Conservation (phyloP, 768 basidiomycete species). For the Leccinum arenicola region DNA sequence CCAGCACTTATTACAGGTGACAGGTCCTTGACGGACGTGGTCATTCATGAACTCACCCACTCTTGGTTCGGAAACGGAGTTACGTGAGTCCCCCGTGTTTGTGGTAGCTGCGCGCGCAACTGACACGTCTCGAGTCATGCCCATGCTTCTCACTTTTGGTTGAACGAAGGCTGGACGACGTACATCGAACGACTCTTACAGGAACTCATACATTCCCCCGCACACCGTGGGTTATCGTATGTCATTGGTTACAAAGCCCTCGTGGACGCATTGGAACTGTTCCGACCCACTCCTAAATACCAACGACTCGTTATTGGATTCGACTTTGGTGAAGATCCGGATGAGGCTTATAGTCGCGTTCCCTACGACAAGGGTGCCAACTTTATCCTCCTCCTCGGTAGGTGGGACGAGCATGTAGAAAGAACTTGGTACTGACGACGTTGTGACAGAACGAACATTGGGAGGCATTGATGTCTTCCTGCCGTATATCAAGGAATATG, state of each 20-base stretch:
- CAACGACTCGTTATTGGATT: slow-evolving; percentile 79
- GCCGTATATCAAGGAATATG: slow-evolving; percentile 56
- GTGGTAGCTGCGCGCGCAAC: neutral
- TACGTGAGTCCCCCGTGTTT: slow-evolving; percentile 45
- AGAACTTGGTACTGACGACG: neutral
- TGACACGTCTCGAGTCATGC: slow-evolving; percentile 47
- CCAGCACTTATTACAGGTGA: slow-evolving; percentile 84
- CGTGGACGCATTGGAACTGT: slow-evolving; percentile 64
- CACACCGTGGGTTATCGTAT: slow-evolving; percentile 77
- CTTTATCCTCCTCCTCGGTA: slow-evolving; percentile 81
- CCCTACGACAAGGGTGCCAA: slow-evolving; percentile 93
- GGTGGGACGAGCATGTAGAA: neutral
- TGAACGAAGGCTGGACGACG: slow-evolving; percentile 94
- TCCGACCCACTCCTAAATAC: slow-evolving; percentile 59
- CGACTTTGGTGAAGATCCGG: slow-evolving; percentile 69
- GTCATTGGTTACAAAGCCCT: slow-evolving; percentile 73
- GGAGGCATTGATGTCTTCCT: slow-evolving; percentile 56
- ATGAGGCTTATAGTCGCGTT: slow-evolving; percentile 70
- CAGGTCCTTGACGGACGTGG: slow-evolving; percentile 80
- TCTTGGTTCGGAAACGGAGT: slow-evolving; percentile 94
- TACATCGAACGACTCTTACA: slow-evolving; percentile 86
- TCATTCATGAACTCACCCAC: slow-evolving; percentile 84
- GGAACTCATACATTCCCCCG: slow-evolving; percentile 64
- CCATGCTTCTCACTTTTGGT: slow-evolving; percentile 79
- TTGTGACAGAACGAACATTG: slow-evolving; percentile 43